Conservation (phyloP, 768 basidiomycete genomes). For the Pulveroboletus sp. region DNA sequence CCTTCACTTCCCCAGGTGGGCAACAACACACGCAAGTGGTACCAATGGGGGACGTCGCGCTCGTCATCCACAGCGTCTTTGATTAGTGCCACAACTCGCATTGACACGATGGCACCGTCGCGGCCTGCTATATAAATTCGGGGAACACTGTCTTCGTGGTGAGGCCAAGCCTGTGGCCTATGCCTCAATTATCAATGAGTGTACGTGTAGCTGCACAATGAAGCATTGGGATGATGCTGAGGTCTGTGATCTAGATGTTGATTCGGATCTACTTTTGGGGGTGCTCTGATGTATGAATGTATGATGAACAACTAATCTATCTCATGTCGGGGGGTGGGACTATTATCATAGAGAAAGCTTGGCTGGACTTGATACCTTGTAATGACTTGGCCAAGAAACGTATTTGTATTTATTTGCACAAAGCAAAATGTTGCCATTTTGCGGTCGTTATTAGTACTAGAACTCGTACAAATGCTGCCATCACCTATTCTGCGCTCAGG, state of each 20-base stretch:
- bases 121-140: neutral
- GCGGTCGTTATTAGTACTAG: neutral
- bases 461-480: conserved; percentile 50
- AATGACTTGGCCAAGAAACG: no score
- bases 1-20: neutral
- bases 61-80: conserved; percentile 18
- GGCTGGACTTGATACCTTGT: no score
- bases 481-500: conserved; percentile 59
- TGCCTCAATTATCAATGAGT: neutral
- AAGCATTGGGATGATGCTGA: neutral
- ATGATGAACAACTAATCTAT: no score
- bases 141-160: neutral
- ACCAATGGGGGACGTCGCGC: conserved; percentile 10
- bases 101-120: neutral
- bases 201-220: neutral
- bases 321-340: no score
- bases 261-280: no score
- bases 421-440: neutral
- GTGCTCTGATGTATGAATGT: no score
- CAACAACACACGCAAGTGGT: conserved; percentile 16
- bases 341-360: no score
- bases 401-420: conserved; percentile 5
- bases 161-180: no score
- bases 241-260: neutral
- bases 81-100: neutral